Evolutionary conservation across 78 protist genomes (phyloP).

Genomic region (Speleostelium caveatum): DNA sequence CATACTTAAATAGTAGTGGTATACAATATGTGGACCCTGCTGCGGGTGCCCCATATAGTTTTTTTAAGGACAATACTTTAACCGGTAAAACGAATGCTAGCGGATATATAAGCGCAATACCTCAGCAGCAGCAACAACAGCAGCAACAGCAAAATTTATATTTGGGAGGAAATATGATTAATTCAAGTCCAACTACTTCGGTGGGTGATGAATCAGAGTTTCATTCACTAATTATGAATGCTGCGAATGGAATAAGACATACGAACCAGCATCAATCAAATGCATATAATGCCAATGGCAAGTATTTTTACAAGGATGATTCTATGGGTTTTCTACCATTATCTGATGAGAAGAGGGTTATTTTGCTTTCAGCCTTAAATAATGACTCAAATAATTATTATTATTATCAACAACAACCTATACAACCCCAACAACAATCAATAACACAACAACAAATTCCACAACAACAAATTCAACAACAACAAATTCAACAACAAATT

Average conservation of each 20-base stretch:
- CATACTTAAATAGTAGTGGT: no score
- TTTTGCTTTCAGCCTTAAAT: conserved; percentile 28
- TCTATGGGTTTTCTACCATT: conserved; percentile 55
- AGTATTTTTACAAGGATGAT: neutral
- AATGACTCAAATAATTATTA: neutral
- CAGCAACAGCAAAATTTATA: neutral
- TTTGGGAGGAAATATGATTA: no score
- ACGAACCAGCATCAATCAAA: neutral
- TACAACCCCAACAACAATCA: conserved; percentile 17
- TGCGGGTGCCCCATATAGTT: no score
- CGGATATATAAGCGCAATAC: neutral
- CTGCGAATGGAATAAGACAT: neutral
- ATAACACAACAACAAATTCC: conserved; percentile 25
- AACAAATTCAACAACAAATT: conserved; percentile 14
- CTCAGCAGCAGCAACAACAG: neutral
- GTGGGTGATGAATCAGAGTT: neutral
- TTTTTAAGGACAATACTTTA: no score
- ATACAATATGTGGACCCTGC: no score
- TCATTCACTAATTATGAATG: neutral
- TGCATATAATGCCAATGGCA: neutral
- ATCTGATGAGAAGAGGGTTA: conserved; percentile 40
- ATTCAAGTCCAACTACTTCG: neutral
- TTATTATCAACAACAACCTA: neutral
- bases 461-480: conserved; percentile 50
- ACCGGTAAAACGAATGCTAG: no score